Base-by-base conservation (phyloP, 2,329 filamentous ascomycete species). In the Alternaria arborescens region DNA sequence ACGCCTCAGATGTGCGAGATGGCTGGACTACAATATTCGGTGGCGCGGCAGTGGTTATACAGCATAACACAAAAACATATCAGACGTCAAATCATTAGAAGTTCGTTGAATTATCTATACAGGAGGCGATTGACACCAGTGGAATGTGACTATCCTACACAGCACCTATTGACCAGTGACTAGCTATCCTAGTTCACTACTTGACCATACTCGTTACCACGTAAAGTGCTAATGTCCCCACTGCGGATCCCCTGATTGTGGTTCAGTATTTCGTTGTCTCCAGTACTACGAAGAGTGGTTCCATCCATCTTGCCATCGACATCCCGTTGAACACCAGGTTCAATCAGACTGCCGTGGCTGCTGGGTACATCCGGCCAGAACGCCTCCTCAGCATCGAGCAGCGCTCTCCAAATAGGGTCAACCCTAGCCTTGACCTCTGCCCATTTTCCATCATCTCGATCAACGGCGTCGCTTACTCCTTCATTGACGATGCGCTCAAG, bases 401-500 rank as follows among this genome's bases (percentile, higher is more conserved):
- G 58, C 8, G 68, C 64, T 41, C 57, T 61, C 72, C 73, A 78
- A 4, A 72, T 63, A 0, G 42, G 53, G 52, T 69, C 68, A 12
- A 71, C 67, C 38, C 75, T 62, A 8, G 50, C 47, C 58, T 68
- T 65, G 6, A 77, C 63, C 36, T 71, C 62, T 26, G 30, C 50
- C 68, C 66, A 72, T 53, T 55, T 46, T 36, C 38, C 58, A 14
- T 72, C 66, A 43, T 77, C 67, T 3, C 57, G 54, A 3, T 52
- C 53, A 0, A 73, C 63, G 1, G 66, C 73, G 18, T 66, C 36
- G 30, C 64, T 52, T 0, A 77, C 72, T 16, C 69, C 73, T 34
- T 82, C 80, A 72, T 90, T 86, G 57, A 89, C 79, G 8, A 89
- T 80, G 22, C 72, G 77, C 26, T 82, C 85, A 56, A 90, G 79